phyloP scores from a whole-genome alignment of 331 rosid genomes.

The Saraca asoca region DNA sequence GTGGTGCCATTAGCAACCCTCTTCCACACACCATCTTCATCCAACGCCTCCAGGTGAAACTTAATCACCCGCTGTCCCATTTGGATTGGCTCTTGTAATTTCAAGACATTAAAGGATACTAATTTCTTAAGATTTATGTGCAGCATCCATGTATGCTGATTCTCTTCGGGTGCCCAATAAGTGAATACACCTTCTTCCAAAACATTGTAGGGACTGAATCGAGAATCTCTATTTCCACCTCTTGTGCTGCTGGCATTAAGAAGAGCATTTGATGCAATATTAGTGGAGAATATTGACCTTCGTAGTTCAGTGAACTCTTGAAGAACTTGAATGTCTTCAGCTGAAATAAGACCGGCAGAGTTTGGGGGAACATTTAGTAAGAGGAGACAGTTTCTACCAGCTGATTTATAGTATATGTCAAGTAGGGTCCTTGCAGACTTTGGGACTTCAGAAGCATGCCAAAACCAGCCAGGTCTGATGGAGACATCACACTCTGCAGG shows the following conservation, averaged over 20 bases:
- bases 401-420: constrained; percentile 80
- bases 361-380: constrained; percentile 89
- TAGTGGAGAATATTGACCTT: constrained; percentile 67
- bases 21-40: constrained; percentile 54
- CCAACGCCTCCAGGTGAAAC: constrained; percentile 66
- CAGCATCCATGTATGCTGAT: constrained; percentile 56
- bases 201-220: constrained; percentile 62
- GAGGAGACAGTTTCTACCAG: constrained; percentile 74
- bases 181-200: constrained; percentile 63
- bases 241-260: constrained; percentile 70
- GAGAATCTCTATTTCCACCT: constrained; percentile 55
- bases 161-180: constrained; percentile 84
- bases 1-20: constrained; percentile 67
- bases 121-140: constrained; percentile 55
- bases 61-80: constrained; percentile 82
- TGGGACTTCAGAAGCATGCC: constrained; percentile 83
- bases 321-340: constrained; percentile 79
- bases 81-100: constrained; percentile 83
- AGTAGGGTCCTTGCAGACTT: constrained; percentile 81
- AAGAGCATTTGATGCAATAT: constrained; percentile 58
- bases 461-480: constrained; percentile 90
- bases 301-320: constrained; percentile 67
- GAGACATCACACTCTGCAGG: constrained; percentile 92
- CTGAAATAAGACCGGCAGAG: constrained; percentile 79
- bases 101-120: constrained; percentile 70